Base-by-base conservation (phyloP, 441 rosid species). In the Populus trichocarpa region DNA sequence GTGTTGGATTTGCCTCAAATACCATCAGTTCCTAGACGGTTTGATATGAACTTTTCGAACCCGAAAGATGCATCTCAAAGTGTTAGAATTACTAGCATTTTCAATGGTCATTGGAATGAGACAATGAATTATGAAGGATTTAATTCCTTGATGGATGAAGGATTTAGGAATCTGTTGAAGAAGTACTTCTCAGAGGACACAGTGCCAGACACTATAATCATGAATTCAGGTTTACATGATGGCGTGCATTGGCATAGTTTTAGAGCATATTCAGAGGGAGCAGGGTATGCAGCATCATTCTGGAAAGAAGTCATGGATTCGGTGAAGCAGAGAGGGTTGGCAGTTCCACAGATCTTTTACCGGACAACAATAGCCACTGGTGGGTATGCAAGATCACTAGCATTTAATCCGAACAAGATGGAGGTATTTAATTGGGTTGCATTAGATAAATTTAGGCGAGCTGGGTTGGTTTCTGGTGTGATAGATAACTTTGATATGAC, bases 211-310 rank as follows among this genome's bases (percentile, higher is more conserved):
- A 87, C 92, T 1, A 83, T 96, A 74, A 85, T 96, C 78, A 85
- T 92, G 87, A 96, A 96, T 83, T 96, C 98, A 0, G 98, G 99
- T 42, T 83, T 96, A 72, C 99, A 96, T 61, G 98, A 94, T 9
- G 98, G 98, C 0, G 85, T 94, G 32, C 89, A 86, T 80, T 96
- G 94, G 93, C 40, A 53, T 0, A 91, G 79, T 57, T 33, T 89
- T 8, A 84, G 97, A 74, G 77, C 86, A 5, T 96, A 94, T 78
- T 72, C 90, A 2, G 75, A 4, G 3, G 96, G 97, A 12, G 98
- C 93, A 8, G 86, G 84, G n/a, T 89, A 85, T 33, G 96, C 98
- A 0, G 92, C 92, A n/a, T 78, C 85, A 2, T 94, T 94, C 71
- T 96, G 99, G 99, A 84, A 84, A 70, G 90, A 85, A 28, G 90